Percentiles rank a stretch among this genome's conserved stretches.
phyloP scores from a whole-genome alignment of 805 yeast genomes.

The Candida alai region DNA sequence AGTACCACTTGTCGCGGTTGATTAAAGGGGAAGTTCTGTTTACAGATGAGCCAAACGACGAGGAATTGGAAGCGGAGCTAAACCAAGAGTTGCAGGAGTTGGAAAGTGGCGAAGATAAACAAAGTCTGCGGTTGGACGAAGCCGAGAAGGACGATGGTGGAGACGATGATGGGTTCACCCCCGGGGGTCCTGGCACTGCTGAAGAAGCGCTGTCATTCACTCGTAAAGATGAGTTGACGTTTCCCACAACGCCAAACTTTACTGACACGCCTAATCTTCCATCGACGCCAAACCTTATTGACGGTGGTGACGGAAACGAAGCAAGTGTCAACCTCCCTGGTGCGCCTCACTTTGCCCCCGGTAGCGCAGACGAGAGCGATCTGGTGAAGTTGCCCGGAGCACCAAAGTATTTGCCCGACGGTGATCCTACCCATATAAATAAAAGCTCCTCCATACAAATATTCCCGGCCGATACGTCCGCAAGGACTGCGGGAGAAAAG shows the following conservation, averaged over 20 bases:
- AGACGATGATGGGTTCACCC: slow-evolving; percentile 2
- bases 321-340: slow-evolving; percentile 26
- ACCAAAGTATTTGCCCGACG: slow-evolving; percentile 39
- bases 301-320: slow-evolving; percentile 7
- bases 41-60: slow-evolving; percentile 22
- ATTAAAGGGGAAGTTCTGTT: slow-evolving; percentile 33
- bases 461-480: slow-evolving; percentile 20
- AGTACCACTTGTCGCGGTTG: slow-evolving; percentile 35
- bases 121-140: too few relatives aligned
- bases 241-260: neutral
- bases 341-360: slow-evolving; percentile 35
- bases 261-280: slow-evolving; percentile 2
- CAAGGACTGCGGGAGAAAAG: neutral
- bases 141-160: slow-evolving; percentile 5
- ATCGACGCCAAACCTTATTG: slow-evolving; percentile 5
- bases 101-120: slow-evolving; percentile 1
- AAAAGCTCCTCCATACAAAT: slow-evolving; percentile 36
- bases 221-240: too few relatives aligned
- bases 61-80: slow-evolving; percentile 25
- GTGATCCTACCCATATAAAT: slow-evolving; percentile 33
- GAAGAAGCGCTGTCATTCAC: too few relatives aligned
- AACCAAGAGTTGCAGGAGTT: slow-evolving; percentile 19
- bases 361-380: slow-evolving; percentile 16
- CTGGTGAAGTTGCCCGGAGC: slow-evolving; percentile 37
- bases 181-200: too few relatives aligned